phyloP scores from a whole-genome alignment of 2,329 filamentous ascomycete genomes.

The Neofusicoccum kwambonambiense region DNA sequence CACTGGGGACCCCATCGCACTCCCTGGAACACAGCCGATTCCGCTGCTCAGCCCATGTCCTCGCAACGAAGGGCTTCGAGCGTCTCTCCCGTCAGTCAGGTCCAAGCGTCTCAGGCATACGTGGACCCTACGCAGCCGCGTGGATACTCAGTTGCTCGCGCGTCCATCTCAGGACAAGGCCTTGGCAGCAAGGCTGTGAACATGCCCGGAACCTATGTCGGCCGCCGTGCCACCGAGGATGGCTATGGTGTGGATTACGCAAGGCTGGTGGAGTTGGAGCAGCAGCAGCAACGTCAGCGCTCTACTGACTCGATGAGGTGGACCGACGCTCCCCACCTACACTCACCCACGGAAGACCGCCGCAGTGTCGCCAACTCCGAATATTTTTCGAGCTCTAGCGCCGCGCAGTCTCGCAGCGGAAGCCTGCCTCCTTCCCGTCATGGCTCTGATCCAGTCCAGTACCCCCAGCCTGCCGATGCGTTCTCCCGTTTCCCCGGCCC shows the following conservation, averaged over 20 bases:
- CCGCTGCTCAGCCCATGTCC: conserved; percentile 25
- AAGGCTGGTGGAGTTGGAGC: conserved; percentile 31
- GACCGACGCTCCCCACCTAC: conserved; percentile 34
- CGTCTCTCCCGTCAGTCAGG: conserved; percentile 34
- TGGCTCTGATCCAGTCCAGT: conserved; percentile 40
- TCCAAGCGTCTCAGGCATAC: conserved; percentile 32
- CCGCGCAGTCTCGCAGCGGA: conserved; percentile 52
- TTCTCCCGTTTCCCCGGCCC: conserved; percentile 35
- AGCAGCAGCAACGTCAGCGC: conserved; percentile 23
- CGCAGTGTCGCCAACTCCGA: conserved; percentile 40
- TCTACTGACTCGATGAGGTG: conserved; percentile 32
- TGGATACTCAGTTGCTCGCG: conserved; percentile 28
- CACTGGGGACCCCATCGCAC: conserved; percentile 55
- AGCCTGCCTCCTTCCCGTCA: conserved; percentile 59
- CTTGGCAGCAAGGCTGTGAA: conserved; percentile 26
- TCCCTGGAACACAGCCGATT: conserved; percentile 59
- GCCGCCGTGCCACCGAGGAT: conserved; percentile 30
- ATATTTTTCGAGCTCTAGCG: conserved; percentile 46
- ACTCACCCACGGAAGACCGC: conserved; percentile 45
- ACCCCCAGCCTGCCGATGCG: conserved; percentile 29
- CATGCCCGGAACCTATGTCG: conserved; percentile 33
- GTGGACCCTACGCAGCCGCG: conserved; percentile 27
- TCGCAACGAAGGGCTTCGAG: conserved; percentile 37
- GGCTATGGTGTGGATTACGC: conserved; percentile 32
- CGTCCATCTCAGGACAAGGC: conserved; percentile 25